Evolutionary conservation across 2,329 filamentous ascomycete genomes (phyloP), one percentile per base, ranked within the genome.

Genomic region (Orbilia quercus): DNA sequence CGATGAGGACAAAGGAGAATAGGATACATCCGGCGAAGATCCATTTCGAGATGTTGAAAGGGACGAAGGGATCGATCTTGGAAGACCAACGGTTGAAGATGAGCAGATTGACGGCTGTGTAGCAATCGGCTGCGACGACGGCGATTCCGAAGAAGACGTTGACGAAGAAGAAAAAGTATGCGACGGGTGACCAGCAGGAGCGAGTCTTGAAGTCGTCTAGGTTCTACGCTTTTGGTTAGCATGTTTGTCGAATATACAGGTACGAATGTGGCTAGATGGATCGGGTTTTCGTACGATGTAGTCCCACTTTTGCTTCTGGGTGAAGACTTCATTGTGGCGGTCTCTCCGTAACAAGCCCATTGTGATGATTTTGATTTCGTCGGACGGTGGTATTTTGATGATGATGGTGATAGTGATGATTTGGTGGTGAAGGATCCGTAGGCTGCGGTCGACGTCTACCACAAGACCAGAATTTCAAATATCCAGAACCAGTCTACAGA

Each of bases 11-110:
- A 80, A 94, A 93, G 7, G 93, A 98, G 36, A 95, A 84, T 75
- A 98, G 90, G 79, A 99, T 98, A 80, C 93, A 96, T 64, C 88
- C 87, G 25, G 91, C 90, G 80, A 98, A 99, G 80, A 99, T 93
- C 92, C 93, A 97, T 82, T 95, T 96, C 11, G 92, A 90, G 60
- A 94, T 86, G 53, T 87, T 83, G 78, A 96, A 88, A 2, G 88
- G 86, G 76, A 98, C 90, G 42, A 87, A 85, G 1, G 92, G 92
- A 77, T 91, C 82, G 77, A 98, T 90, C 76, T 91, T 85, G 59
- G 90, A 91, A 0, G 91, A 91, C 93, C 93, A 98, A 72, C 88
- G 88, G 82, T 96, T 88, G 82, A 96, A 97, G 64, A 86, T 90
- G 55, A 99, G 86, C 42, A 99, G 84, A 75, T 96, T 96, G 82